phyloP scores from a whole-genome alignment of 2,329 filamentous ascomycete species.

The Botrytis aclada region DNA sequence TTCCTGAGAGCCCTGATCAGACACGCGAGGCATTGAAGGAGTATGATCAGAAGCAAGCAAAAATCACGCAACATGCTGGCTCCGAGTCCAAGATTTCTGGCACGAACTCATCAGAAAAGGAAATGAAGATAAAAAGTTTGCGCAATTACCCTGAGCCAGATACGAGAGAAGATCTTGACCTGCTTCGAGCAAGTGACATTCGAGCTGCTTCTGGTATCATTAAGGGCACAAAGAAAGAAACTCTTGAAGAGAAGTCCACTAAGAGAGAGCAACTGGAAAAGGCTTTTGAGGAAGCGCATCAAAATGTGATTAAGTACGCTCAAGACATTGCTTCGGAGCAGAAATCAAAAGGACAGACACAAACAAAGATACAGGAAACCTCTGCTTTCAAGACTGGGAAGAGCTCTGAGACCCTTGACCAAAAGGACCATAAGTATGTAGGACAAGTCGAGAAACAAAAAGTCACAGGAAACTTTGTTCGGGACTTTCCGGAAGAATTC shows the following conservation, averaged over 20 bases:
- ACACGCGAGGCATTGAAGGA: constrained; percentile 37
- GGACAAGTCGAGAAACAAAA: constrained; percentile 10
- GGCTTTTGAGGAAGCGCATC: constrained; percentile 26
- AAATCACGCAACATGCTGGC: constrained; percentile 16
- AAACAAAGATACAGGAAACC: background rate
- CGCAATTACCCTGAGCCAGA: constrained; percentile 11
- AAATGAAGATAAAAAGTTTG: background rate
- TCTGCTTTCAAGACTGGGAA: background rate
- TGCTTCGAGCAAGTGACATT: constrained; percentile 31
- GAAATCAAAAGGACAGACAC: background rate
- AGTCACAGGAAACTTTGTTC: constrained; percentile 48
- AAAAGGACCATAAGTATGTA: background rate
- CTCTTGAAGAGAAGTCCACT: constrained; percentile 29
- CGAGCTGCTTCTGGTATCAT: constrained; percentile 29
- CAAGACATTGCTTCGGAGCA: constrained; percentile 20
- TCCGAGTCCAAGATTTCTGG: background rate
- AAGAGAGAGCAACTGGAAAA: constrained; percentile 33
- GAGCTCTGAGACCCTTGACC: background rate
- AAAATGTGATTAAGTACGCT: background rate
- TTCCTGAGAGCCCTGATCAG: constrained; percentile 32
- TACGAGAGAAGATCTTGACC: constrained; percentile 25
- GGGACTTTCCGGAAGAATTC: constrained; percentile 54
- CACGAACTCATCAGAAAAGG: background rate
- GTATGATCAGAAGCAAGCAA: constrained; percentile 19
- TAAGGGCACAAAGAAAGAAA: constrained; percentile 22